Percentiles rank a stretch among this genome's conserved stretches.
Conservation (phyloP, 768 basidiomycete species). For the Suillus paluster region DNA sequence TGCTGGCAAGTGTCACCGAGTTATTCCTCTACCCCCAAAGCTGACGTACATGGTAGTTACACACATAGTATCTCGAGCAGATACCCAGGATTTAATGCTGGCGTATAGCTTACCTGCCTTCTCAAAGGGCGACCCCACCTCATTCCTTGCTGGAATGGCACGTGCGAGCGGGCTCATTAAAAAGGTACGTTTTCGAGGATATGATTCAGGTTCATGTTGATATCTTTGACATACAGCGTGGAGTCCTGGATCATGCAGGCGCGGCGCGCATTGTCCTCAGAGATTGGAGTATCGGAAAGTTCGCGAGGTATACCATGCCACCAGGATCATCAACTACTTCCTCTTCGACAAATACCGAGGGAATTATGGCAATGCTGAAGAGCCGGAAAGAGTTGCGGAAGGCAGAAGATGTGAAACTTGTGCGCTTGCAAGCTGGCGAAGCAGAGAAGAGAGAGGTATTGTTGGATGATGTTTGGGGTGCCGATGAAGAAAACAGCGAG, state of each 20-base stretch:
- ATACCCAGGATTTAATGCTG: conserved; percentile 87
- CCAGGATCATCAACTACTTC: conserved; percentile 26
- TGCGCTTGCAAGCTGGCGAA: conserved; percentile 51
- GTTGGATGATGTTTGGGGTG: conserved; percentile 41
- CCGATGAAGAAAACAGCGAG: conserved; percentile 36
- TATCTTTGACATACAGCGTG: conserved; percentile 52
- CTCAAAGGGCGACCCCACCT: conserved; percentile 61
- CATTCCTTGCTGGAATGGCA: conserved; percentile 80
- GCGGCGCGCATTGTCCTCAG: conserved; percentile 81
- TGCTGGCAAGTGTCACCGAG: conserved; percentile 54
- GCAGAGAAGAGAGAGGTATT: conserved; percentile 48
- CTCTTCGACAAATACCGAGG: conserved; percentile 42
- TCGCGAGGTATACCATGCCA: conserved; percentile 74
- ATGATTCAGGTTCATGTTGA: conserved; percentile 8
- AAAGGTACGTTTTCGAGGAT: conserved; percentile 54
- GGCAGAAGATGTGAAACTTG: conserved; percentile 51
- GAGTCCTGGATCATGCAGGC: conserved; percentile 69
- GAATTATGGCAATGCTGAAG: conserved; percentile 49
- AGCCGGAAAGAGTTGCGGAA: conserved; percentile 74
- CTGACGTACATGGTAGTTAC: conserved; percentile 49
- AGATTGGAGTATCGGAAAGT: conserved; percentile 80
- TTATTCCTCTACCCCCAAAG: conserved; percentile 9
- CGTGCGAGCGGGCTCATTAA: conserved; percentile 76
- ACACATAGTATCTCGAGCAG: conserved; percentile 69
- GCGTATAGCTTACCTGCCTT: conserved; percentile 86